Evolutionary conservation across 2,329 filamentous ascomycete genomes (phyloP).

Genomic region (Diaporthe ilicicola): DNA sequence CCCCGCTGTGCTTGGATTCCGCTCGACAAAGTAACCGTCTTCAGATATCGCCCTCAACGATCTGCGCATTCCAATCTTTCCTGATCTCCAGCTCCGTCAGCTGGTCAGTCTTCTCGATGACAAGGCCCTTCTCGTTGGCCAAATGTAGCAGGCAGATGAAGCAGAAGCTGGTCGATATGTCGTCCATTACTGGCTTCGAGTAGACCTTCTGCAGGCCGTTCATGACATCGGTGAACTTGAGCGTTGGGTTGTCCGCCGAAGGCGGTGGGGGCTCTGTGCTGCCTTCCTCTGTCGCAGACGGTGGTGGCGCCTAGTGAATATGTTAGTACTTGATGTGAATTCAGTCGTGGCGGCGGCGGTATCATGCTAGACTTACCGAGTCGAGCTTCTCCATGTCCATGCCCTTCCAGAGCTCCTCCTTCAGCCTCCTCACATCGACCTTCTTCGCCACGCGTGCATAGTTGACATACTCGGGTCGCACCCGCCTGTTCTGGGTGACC

Average conservation of each 20-base stretch:
- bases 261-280: slow-evolving; percentile 37
- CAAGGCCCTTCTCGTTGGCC: slow-evolving; percentile 90
- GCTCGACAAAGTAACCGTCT: background rate
- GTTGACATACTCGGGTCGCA: slow-evolving; percentile 74
- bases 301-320: slow-evolving; percentile 42
- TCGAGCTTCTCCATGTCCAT: slow-evolving; percentile 65
- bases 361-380: slow-evolving; percentile 48
- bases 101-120: slow-evolving; percentile 71
- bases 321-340: background rate
- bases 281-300: slow-evolving; percentile 44
- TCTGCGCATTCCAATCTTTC: slow-evolving; percentile 69
- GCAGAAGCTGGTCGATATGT: slow-evolving; percentile 92
- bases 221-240: slow-evolving; percentile 93
- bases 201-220: slow-evolving; percentile 88
- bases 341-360: background rate
- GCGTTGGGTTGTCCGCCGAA: slow-evolving; percentile 55
- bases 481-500: slow-evolving; percentile 69
- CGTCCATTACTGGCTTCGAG: slow-evolving; percentile 83
- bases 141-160: slow-evolving; percentile 94
- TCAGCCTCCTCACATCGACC: slow-evolving; percentile 73
- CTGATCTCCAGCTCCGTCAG: slow-evolving; percentile 68
- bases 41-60: slow-evolving; percentile 48
- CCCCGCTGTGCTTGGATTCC: background rate
- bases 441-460: slow-evolving; percentile 77
- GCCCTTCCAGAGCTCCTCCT: slow-evolving; percentile 76